Base-by-base conservation (phyloP, 352 stramenopile genomes). In the Globisporangium nagaii region DNA sequence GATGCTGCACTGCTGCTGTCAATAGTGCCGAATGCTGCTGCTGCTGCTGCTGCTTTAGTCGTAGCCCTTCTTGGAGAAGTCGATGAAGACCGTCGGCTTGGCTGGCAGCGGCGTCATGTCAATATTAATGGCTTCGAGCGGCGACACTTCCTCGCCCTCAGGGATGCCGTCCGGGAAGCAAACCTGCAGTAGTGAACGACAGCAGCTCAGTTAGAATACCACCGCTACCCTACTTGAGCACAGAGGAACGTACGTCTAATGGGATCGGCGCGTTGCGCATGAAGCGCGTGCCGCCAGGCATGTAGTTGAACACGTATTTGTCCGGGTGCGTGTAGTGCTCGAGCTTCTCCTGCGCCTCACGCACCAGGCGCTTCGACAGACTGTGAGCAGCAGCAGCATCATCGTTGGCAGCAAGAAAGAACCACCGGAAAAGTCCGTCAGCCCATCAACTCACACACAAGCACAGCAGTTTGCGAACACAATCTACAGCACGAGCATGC, bases 231-330 rank as follows among this genome's bases (percentile, higher is more conserved):
- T n/a, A n/a, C n/a, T n/a, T n/a, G n/a, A n/a, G n/a, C n/a, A n/a
- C n/a, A 32, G 2, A 40, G 15, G 40, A 1, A 67, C 62, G 57
- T 61, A 97, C 88, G 61, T 98, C 85, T 28, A 98, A 83, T 36
- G 96, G 96, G 48, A 96, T 90, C 27, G 97, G 94, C 34, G 97
- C 90, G 73, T 99, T 99, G 52, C 97, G 88, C 97, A 99, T 99
- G 74, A 98, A 99, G 51, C 97, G 93, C 59, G 90, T 95, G 52
- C 97, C 97, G 41, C 97, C 97, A 9, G 97, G 97, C 96, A 99
- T 99, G 83, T 97, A 97, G 60, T 97, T 92, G 60, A 96, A 89
- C 51, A 98, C 92, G 74, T 99, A 99, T 45, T 80, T 88, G 79
- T 99, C 96, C 35, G 96, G 96, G 71, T 99, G 96, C 60, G 86